Percentiles rank a stretch among this genome's conserved stretches.
phyloP scores from a whole-genome alignment of 495 filamentous ascomycete genomes.

The Talaromyces ruber region DNA sequence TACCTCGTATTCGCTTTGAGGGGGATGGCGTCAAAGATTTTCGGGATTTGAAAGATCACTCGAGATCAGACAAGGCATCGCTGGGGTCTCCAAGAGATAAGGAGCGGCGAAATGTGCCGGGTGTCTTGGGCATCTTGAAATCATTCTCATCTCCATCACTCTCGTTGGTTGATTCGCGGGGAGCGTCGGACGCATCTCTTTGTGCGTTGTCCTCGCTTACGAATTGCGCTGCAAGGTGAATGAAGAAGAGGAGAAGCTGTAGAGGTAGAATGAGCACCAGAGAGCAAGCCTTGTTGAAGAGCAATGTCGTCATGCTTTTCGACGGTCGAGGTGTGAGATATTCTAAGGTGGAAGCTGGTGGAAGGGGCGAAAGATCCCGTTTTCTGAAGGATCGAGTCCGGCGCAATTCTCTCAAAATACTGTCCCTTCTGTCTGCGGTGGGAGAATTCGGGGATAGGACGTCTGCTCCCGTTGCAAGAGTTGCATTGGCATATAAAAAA shows the following conservation, averaged over 20 bases:
- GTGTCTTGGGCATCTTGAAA: conserved; percentile 32
- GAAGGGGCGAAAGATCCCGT: conserved; percentile 62
- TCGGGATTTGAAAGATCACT: not conserved
- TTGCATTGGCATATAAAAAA: not conserved
- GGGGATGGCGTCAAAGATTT: not conserved
- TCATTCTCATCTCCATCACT: conserved; percentile 25
- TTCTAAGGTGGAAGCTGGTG: conserved; percentile 56
- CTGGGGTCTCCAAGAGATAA: not conserved
- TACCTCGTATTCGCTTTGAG: not conserved
- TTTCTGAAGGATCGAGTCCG: conserved; percentile 33
- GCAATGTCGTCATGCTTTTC: conserved; percentile 44
- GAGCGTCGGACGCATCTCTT: conserved; percentile 5
- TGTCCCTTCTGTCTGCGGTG: not conserved
- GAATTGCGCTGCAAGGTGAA: conserved; percentile 70
- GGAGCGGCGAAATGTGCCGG: conserved; percentile 3
- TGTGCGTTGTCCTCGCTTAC: conserved; percentile 41
- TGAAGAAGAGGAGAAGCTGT: conserved; percentile 65
- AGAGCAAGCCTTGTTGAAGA: conserved; percentile 68
- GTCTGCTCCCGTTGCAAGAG: not conserved
- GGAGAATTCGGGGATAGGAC: not conserved
- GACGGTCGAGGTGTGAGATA: conserved; percentile 27
- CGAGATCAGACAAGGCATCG: not conserved
- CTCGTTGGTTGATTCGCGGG: not conserved
- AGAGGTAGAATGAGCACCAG: conserved; percentile 68
- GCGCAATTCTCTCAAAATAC: not conserved